These are phyloP conservation scores for Botrytis galanthina DNA, from an alignment of 2,329 filamentous ascomycete genomes.

Conservation along the genomic window DNA sequence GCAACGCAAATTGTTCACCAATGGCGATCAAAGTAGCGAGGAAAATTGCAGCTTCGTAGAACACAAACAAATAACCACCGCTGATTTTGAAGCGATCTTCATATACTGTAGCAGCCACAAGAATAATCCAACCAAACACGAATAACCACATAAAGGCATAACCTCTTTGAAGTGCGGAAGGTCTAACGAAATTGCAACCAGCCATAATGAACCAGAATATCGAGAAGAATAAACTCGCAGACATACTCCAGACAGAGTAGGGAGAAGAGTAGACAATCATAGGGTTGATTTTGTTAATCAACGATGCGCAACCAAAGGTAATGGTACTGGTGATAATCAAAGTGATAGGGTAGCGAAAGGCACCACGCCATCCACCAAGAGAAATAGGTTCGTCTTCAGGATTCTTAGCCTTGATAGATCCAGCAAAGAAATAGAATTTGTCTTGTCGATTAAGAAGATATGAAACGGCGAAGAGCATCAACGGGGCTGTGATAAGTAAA, in stretches of 20 bases:
- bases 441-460: conserved; percentile 67
- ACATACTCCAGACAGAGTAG: conserved; percentile 87
- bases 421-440: conserved; percentile 86
- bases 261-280: conserved; percentile 86
- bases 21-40: conserved; percentile 72
- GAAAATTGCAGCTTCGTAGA: conserved; percentile 75
- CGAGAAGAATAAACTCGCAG: conserved; percentile 76
- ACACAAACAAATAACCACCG: conserved; percentile 76
- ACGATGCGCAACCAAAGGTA: conserved; percentile 69
- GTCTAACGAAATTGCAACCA: conserved; percentile 74
- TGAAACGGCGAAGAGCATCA: conserved; percentile 68
- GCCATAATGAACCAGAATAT: conserved; percentile 79
- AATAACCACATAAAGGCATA: conserved; percentile 87
- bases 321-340: conserved; percentile 64
- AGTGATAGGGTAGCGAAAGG: conserved; percentile 80
- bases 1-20: conserved; percentile 75
- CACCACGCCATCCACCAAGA: conserved; percentile 74
- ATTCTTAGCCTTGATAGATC: conserved; percentile 54
- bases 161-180: conserved; percentile 79
- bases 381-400: conserved; percentile 60
- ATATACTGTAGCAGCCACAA: conserved; percentile 72
- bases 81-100: conserved; percentile 71
- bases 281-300: conserved; percentile 81
- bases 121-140: conserved; percentile 65
- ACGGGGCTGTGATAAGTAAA: conserved; percentile 73